phyloP scores from a whole-genome alignment of 805 yeast species.

The Lachancea meyersii region DNA sequence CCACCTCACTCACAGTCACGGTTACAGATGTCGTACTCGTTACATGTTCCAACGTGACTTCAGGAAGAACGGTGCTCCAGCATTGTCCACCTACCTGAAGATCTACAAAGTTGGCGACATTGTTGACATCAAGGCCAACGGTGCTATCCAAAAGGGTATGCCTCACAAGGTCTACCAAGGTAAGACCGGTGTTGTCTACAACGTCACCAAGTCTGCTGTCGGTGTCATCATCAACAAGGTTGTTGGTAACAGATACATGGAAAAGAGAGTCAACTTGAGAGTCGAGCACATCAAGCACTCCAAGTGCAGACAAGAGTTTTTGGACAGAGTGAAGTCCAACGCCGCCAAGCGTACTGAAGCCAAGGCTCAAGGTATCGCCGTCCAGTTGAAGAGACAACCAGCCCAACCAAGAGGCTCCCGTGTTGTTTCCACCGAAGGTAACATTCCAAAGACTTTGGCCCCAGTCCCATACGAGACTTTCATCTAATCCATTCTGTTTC shows the following conservation, averaged over 20 bases:
- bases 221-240: conserved; percentile 98
- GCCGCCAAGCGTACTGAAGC: conserved; percentile 93
- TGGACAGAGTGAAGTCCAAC: conserved; percentile 96
- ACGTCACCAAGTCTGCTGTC: conserved; percentile 96
- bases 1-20: conserved; percentile 53
- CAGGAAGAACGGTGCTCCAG: conserved; percentile 89
- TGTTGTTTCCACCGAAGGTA: conserved; percentile 72
- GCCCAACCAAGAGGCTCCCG: conserved; percentile 94
- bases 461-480: conserved; percentile 99
- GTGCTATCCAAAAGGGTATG: conserved; percentile 99
- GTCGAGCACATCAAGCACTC: conserved; percentile 99
- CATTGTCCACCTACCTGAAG: conserved; percentile 95
- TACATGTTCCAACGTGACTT: conserved; percentile 99
- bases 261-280: conserved; percentile 98
- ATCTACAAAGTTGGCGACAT: conserved; percentile 98
- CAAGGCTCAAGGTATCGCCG: conserved; percentile 86
- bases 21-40: conserved; percentile 99
- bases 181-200: conserved; percentile 98
- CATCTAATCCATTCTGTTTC: conserved; percentile 55
- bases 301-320: conserved; percentile 98
- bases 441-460: conserved; percentile 93
- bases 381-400: conserved; percentile 96
- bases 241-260: conserved; percentile 98
- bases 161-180: conserved; percentile 99
- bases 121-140: conserved; percentile 98